Percentiles rank a stretch among this genome's conserved stretches.
Conservation (phyloP, 2,329 filamentous ascomycete species). For the Endocalyx cinctus region DNA sequence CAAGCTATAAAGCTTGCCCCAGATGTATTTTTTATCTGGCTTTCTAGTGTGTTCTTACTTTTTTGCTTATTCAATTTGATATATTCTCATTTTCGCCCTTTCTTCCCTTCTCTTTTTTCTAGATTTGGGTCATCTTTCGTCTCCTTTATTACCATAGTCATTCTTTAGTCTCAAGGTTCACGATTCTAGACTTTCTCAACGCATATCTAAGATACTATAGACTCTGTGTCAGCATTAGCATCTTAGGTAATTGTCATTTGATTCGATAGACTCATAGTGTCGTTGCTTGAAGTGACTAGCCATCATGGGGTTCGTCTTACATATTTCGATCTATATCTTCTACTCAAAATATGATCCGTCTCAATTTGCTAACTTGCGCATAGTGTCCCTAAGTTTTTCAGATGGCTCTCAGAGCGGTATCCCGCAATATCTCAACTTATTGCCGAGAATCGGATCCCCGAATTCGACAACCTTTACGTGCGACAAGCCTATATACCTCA, state of each 20-base stretch:
- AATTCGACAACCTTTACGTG: slow-evolving; percentile 95
- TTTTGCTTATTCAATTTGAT: slow-evolving; percentile 11
- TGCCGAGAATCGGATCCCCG: slow-evolving; percentile 96
- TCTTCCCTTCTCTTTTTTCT: not conserved
- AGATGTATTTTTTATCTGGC: slow-evolving; percentile 11
- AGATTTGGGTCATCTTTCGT: not conserved
- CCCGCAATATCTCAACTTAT: slow-evolving; percentile 97
- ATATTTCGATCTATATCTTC: too few relatives aligned
- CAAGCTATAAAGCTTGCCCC: slow-evolving; percentile 9
- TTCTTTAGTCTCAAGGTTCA: slow-evolving; percentile 4
- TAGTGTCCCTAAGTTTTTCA: slow-evolving; percentile 83
- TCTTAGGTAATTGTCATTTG: too few relatives aligned
- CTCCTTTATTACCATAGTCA: too few relatives aligned
- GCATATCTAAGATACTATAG: too few relatives aligned
- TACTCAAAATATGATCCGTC: too few relatives aligned
- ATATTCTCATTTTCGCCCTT: slow-evolving; percentile 1
- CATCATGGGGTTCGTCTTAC: slow-evolving; percentile 22
- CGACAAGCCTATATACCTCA: slow-evolving; percentile 24
- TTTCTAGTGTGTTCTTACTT: slow-evolving; percentile 1
- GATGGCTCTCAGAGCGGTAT: slow-evolving; percentile 99
- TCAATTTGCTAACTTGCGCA: slow-evolving; percentile 15
- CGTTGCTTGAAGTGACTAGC: not conserved
- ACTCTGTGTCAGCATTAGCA: too few relatives aligned
- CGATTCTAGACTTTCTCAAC: too few relatives aligned
- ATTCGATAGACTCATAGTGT: too few relatives aligned